phyloP scores from a whole-genome alignment of 2,329 filamentous ascomycete genomes.

The Microdochium nivale region DNA sequence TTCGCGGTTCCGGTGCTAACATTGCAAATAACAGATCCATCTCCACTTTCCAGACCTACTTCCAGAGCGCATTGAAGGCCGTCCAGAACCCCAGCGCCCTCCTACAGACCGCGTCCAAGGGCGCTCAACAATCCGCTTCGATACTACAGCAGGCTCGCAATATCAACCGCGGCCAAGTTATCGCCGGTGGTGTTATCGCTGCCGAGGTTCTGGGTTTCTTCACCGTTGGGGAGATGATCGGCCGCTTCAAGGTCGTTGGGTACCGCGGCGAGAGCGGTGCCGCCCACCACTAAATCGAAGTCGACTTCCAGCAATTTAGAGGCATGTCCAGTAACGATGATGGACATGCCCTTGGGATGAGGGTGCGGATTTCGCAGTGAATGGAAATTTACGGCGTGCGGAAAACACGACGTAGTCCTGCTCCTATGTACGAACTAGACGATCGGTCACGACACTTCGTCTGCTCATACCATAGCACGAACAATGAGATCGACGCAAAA shows the following conservation, averaged over 20 bases:
- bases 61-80: conserved; percentile 64
- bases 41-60: conserved; percentile 79
- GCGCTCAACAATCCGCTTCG: conserved; percentile 32
- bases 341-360: neutral
- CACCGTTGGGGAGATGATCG: conserved; percentile 94
- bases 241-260: conserved; percentile 88
- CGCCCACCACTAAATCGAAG: conserved; percentile 44
- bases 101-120: conserved; percentile 39
- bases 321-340: neutral
- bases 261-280: conserved; percentile 65
- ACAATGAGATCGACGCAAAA: too few species aligned
- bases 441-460: too few species aligned
- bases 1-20: conserved; percentile 5
- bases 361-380: too few species aligned
- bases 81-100: conserved; percentile 59
- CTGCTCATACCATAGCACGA: too few species aligned
- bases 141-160: conserved; percentile 48
- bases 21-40: conserved; percentile 47
- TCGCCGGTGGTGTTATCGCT: conserved; percentile 64
- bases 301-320: neutral
- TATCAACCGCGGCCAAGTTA: conserved; percentile 62
- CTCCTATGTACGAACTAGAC: too few species aligned
- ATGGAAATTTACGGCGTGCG: too few species aligned
- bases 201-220: conserved; percentile 95
- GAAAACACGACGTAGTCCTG: too few species aligned